A percentile compares a stretch with the other conserved stretches of the same genome.
Conservation (phyloP, 441 rosid genomes). For the Corymbia citriodora region DNA sequence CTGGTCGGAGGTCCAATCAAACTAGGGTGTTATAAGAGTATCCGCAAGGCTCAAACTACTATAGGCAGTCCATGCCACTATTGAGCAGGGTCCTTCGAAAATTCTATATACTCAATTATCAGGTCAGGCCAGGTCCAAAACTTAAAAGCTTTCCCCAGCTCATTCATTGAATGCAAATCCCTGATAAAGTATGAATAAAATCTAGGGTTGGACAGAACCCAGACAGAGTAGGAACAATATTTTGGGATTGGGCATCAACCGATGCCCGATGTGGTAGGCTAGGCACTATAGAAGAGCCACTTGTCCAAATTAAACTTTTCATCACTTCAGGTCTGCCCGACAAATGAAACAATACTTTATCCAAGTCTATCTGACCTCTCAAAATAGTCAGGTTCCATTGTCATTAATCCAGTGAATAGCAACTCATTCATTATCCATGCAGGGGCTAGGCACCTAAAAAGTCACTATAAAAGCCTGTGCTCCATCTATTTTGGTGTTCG, state of each 20-base stretch:
- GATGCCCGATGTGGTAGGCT: background rate
- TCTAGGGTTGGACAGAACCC: background rate
- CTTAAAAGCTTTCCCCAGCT: background rate
- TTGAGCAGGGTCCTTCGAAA: background rate
- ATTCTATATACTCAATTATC: background rate
- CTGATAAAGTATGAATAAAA: background rate
- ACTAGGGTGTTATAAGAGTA: background rate
- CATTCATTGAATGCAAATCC: background rate
- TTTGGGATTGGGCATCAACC: background rate
- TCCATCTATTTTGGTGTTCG: background rate
- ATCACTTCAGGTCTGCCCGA: background rate
- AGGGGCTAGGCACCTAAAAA: background rate
- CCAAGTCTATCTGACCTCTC: background rate
- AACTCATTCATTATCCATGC: background rate
- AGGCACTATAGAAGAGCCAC: background rate
- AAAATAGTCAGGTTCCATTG: background rate
- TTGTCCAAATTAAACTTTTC: background rate
- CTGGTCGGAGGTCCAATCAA: background rate
- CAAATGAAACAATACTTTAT: background rate
- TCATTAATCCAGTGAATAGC: background rate
- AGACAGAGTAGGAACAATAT: background rate
- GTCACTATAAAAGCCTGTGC: background rate
- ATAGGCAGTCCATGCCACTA: background rate
- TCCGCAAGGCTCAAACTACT: background rate
- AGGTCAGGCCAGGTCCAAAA: background rate